Evolutionary conservation across 768 basidiomycete genomes (phyloP).

Genomic region (Peribolospora kevripleyi): DNA sequence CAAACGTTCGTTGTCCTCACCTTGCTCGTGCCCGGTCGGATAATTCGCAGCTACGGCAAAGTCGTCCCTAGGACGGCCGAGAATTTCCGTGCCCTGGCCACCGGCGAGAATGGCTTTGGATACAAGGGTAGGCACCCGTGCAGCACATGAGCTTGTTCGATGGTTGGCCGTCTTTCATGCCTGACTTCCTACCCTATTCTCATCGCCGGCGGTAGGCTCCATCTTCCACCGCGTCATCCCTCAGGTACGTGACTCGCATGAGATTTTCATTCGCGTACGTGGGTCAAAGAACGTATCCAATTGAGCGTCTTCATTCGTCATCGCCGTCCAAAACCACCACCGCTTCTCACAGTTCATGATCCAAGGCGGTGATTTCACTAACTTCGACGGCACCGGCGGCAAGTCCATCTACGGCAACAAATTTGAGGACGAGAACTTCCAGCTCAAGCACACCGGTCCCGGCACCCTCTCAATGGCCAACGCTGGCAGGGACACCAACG

Average conservation of each 20-base stretch:
- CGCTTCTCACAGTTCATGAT: slow-evolving; percentile 5
- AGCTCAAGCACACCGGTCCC: slow-evolving; percentile 74
- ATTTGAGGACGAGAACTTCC: slow-evolving; percentile 94
- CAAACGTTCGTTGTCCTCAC: too few species aligned
- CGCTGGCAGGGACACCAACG: slow-evolving; percentile 58
- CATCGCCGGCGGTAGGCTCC: neutral
- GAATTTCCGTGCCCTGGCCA: slow-evolving; percentile 21
- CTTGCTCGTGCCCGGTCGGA: too few species aligned
- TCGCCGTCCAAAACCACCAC: too few species aligned
- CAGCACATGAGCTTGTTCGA: too few species aligned
- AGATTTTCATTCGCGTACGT: slow-evolving; percentile 14
- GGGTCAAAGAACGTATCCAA: neutral
- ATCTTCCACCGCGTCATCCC: slow-evolving; percentile 19
- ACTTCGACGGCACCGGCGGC: slow-evolving; percentile 60
- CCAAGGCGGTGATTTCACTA: slow-evolving; percentile 95
- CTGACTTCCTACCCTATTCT: too few species aligned
- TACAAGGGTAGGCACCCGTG: slow-evolving; percentile 13
- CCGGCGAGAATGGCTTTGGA: slow-evolving; percentile 18
- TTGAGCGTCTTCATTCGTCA: too few species aligned
- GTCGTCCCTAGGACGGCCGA: neutral
- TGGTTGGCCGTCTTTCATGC: too few species aligned
- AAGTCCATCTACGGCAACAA: slow-evolving; percentile 80
- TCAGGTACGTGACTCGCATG: slow-evolving; percentile 2
- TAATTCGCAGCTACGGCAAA: too few species aligned
- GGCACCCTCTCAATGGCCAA: slow-evolving; percentile 85